Base-by-base conservation (phyloP, 495 filamentous ascomycete species). In the Xeromyces bisporus region DNA sequence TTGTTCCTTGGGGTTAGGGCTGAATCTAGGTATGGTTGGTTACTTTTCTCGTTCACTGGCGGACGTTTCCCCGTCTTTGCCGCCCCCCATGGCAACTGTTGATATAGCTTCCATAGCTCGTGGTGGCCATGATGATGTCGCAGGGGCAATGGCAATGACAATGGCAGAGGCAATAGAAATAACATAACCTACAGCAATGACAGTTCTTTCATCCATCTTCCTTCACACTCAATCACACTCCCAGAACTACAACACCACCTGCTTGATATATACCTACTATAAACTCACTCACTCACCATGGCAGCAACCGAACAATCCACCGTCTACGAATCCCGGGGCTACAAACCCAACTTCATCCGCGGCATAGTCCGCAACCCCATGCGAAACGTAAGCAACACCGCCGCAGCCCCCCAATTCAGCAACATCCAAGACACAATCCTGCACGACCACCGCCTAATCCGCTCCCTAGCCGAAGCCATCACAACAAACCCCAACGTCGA, bases 381-480 rank as follows among this genome's bases (percentile, higher is more conserved):
- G 15, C 29, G 29, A 3, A n/a, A 11, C 10, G 15, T 20, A 3
- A 5, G 9, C n/a, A 16, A 31, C 10, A 21, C 5, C 6, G 2
- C 18, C 6, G 29, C 15, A 11, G 12, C 29, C 2, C 29, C 29
- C 2, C 20, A 21, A 4, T 9, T 20, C 6, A 15, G 9, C 2
- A 15, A 10, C 15, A 31, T 31, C 29, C 9, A 7, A 3, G 29
- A 31, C 15, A 6, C 18, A 3, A 18, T 77, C 43, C 58, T 50
- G 23, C 46, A 64, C 20, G 77, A 81, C 47, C 77, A 81, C 43
- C 47, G 51, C 5, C 57, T 75, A 33, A 53, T 79, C 14, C 58
- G 78, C 36, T 30, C 54, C 3, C 71, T 64, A 47, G 69, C 73
- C 46, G 46, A 69, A 26, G 62, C 62, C 10, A 66, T 77, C 25